These are phyloP conservation scores for Xylaria sp. DNA, from an alignment of 2,329 filamentous ascomycete species.

Conservation along the genomic window DNA sequence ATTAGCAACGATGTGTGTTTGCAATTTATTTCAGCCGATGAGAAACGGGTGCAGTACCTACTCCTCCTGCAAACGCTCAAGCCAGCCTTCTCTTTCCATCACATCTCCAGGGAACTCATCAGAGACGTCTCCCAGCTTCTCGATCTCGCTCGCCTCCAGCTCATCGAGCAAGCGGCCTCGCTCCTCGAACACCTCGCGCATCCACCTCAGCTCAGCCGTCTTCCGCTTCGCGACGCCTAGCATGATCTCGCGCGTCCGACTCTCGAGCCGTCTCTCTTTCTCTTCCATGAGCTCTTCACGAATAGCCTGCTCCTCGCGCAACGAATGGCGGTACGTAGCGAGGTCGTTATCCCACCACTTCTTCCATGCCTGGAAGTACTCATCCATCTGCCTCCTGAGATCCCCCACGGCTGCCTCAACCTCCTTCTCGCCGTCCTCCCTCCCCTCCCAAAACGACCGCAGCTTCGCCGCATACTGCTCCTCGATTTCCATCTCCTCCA, in stretches of 20 bases:
- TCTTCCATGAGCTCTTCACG: slow-evolving; percentile 58
- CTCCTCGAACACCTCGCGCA: slow-evolving; percentile 58
- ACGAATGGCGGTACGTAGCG: slow-evolving; percentile 49
- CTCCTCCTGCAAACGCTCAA: neutral
- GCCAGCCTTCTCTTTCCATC: slow-evolving; percentile 25
- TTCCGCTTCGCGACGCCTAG: slow-evolving; percentile 51
- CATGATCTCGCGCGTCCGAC: slow-evolving; percentile 45
- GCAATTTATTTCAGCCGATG: neutral
- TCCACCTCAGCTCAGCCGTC: slow-evolving; percentile 61
- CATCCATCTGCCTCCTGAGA: slow-evolving; percentile 56
- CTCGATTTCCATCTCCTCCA: slow-evolving; percentile 58
- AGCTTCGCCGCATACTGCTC: slow-evolving; percentile 57
- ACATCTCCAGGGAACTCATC: slow-evolving; percentile 43
- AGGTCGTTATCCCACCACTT: slow-evolving; percentile 56
- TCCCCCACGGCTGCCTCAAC: slow-evolving; percentile 51
- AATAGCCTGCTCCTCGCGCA: slow-evolving; percentile 55
- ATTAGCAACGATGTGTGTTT: neutral
- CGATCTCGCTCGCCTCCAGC: slow-evolving; percentile 57
- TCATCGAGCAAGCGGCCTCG: slow-evolving; percentile 56
- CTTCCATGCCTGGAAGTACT: slow-evolving; percentile 55
- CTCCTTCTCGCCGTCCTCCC: slow-evolving; percentile 47
- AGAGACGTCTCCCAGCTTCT: slow-evolving; percentile 50
- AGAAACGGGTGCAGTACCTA: neutral
- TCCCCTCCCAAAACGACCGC: slow-evolving; percentile 53
- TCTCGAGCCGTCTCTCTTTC: slow-evolving; percentile 49